Evolutionary conservation across 345 rosid genomes (phyloP).

Genomic region (Schrenkiella parvula): DNA sequence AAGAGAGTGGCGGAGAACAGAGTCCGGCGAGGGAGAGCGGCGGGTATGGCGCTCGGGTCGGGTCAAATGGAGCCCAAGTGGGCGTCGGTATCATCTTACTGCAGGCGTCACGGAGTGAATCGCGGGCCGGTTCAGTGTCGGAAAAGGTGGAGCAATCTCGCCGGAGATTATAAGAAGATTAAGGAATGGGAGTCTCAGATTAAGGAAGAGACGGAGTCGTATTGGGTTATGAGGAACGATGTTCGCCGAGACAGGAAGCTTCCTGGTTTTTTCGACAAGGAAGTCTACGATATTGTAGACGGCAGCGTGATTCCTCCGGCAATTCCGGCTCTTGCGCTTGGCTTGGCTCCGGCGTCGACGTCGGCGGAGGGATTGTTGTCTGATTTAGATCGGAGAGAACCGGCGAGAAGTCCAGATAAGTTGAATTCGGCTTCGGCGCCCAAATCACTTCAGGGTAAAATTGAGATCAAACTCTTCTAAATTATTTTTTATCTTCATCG

Average conservation of each 20-base stretch:
- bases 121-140: slow-evolving; percentile 99
- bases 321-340: slow-evolving; percentile 36
- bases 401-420: slow-evolving; percentile 41
- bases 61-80: slow-evolving; percentile 86
- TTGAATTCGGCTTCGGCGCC: slow-evolving; percentile 39
- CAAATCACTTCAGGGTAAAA: slow-evolving; percentile 40
- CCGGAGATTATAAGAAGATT: slow-evolving; percentile 96
- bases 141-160: slow-evolving; percentile 92
- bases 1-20: slow-evolving; percentile 90
- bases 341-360: slow-evolving; percentile 37
- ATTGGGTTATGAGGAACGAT: slow-evolving; percentile 95
- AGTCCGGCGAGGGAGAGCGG: slow-evolving; percentile 68
- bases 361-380: slow-evolving; percentile 59
- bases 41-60: slow-evolving; percentile 63
- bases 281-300: slow-evolving; percentile 83
- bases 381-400: slow-evolving; percentile 64
- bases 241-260: slow-evolving; percentile 74
- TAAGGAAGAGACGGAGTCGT: slow-evolving; percentile 76
- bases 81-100: slow-evolving; percentile 91
- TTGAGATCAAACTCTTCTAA: neutral
- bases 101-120: slow-evolving; percentile 84
- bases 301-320: slow-evolving; percentile 39
- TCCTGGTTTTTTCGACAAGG: slow-evolving; percentile 94
- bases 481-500: neutral
- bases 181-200: slow-evolving; percentile 82